These are phyloP conservation scores for Pseudogymnoascus sp. DNA, from an alignment of 2,329 filamentous ascomycete species.

Conservation along the genomic window DNA sequence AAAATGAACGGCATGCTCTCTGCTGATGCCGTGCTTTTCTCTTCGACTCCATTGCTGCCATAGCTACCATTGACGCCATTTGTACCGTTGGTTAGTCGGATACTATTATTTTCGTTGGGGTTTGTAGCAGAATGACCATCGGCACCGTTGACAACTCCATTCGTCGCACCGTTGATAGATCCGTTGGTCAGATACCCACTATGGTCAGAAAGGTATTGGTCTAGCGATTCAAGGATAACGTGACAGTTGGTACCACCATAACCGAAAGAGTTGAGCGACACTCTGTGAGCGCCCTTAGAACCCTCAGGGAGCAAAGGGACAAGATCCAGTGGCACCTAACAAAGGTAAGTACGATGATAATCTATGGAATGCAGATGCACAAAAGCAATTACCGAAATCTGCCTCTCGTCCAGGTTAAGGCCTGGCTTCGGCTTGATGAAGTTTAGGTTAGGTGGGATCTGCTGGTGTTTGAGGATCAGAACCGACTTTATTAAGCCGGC, in stretches of 20 bases:
- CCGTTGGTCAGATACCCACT: neutral
- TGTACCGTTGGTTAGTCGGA: neutral
- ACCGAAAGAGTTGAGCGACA: conserved; percentile 28
- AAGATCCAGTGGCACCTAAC: conserved; percentile 8
- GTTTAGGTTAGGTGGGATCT: conserved; percentile 24
- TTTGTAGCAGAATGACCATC: neutral
- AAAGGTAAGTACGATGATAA: neutral
- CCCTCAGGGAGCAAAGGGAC: neutral
- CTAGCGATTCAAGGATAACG: conserved; percentile 23
- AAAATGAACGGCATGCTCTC: neutral
- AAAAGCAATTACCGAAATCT: conserved; percentile 3
- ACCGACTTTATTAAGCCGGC: conserved; percentile 21
- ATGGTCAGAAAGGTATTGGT: neutral
- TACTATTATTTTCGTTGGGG: neutral
- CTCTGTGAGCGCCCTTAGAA: neutral
- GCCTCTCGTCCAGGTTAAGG: conserved; percentile 4
- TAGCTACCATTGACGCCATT: neutral
- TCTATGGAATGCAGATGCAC: conserved; percentile 11
- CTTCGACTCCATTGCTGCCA: neutral
- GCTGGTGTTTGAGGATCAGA: conserved; percentile 25
- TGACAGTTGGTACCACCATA: conserved; percentile 44
- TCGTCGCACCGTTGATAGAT: neutral
- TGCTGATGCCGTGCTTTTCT: neutral
- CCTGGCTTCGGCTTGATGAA: conserved; percentile 26
- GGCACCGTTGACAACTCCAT: neutral